phyloP scores from a whole-genome alignment of 352 stramenopile genomes.

The Globisporangium heterothallicum region DNA sequence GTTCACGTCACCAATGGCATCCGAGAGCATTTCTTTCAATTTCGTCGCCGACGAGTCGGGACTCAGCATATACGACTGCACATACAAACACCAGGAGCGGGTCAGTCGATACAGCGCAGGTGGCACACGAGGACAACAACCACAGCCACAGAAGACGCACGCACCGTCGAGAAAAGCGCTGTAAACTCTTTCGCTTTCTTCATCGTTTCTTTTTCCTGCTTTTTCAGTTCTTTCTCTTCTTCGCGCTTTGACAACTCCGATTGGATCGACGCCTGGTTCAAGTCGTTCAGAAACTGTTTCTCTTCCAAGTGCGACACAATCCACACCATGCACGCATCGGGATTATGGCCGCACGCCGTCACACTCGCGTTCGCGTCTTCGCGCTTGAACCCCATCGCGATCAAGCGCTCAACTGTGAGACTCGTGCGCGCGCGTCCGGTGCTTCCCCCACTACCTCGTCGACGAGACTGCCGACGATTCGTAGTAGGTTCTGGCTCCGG shows the following conservation, averaged over 20 bases:
- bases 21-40: slow-evolving; percentile 45
- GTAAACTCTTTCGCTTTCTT: slow-evolving; percentile 52
- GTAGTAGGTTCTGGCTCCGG: slow-evolving; percentile 1
- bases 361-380: slow-evolving; percentile 66
- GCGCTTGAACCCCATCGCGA: slow-evolving; percentile 56
- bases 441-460: not conserved
- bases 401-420: slow-evolving; percentile 49
- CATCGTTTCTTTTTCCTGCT: slow-evolving; percentile 47
- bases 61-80: slow-evolving; percentile 55
- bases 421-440: slow-evolving; percentile 33
- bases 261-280: slow-evolving; percentile 73
- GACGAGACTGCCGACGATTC: slow-evolving; percentile 13
- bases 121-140: not conserved
- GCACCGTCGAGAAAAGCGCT: slow-evolving; percentile 57
- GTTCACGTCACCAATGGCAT: slow-evolving; percentile 39
- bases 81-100: not conserved
- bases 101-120: too few relatives aligned
- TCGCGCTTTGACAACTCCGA: slow-evolving; percentile 64
- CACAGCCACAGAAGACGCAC: slow-evolving; percentile 4
- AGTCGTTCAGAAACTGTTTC: slow-evolving; percentile 53
- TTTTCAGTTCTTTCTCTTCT: slow-evolving; percentile 54
- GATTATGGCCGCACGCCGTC: slow-evolving; percentile 43
- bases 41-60: slow-evolving; percentile 24
- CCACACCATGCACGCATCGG: slow-evolving; percentile 76
- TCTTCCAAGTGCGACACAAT: slow-evolving; percentile 75